These are phyloP conservation scores for Leccinum truebloodii DNA, from an alignment of 768 basidiomycete species.

Conservation along the genomic window DNA sequence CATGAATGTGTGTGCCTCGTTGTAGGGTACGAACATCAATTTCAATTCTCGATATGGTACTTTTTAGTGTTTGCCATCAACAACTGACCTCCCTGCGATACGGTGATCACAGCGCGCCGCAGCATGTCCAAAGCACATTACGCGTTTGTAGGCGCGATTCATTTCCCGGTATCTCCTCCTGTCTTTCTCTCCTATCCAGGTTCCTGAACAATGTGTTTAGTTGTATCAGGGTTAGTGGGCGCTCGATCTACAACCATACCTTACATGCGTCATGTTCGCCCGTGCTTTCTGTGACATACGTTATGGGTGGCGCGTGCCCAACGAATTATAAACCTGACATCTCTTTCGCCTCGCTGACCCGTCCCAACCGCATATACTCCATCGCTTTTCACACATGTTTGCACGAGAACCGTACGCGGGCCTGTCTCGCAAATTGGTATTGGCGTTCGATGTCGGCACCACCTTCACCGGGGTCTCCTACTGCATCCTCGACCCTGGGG, in stretches of 20 bases:
- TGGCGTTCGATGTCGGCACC: conserved; percentile 35
- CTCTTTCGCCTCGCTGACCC: background rate
- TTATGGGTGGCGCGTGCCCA: conserved; percentile 4
- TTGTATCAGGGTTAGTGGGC: conserved; percentile 2
- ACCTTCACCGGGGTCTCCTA: conserved; percentile 40
- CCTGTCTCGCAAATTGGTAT: conserved; percentile 31
- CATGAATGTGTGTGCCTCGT: conserved; percentile 1
- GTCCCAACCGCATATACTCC: background rate
- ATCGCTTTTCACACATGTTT: conserved; percentile 20
- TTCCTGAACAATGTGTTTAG: background rate
- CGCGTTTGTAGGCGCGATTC: conserved; percentile 6
- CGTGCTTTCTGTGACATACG: background rate
- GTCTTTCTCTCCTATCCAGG: background rate
- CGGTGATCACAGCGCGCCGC: background rate
- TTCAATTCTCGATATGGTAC: conserved; percentile 3
- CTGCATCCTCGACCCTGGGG: conserved; percentile 40
- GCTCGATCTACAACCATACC: background rate
- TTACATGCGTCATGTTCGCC: background rate
- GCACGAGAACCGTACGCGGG: conserved; percentile 37
- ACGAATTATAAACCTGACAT: conserved; percentile 2
- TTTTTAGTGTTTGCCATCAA: background rate
- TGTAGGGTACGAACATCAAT: background rate
- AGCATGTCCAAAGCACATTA: background rate
- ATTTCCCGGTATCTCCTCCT: background rate
- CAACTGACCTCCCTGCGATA: background rate